phyloP scores from a whole-genome alignment of 2,329 filamentous ascomycete genomes.

The Calonectria hawksworthii region DNA sequence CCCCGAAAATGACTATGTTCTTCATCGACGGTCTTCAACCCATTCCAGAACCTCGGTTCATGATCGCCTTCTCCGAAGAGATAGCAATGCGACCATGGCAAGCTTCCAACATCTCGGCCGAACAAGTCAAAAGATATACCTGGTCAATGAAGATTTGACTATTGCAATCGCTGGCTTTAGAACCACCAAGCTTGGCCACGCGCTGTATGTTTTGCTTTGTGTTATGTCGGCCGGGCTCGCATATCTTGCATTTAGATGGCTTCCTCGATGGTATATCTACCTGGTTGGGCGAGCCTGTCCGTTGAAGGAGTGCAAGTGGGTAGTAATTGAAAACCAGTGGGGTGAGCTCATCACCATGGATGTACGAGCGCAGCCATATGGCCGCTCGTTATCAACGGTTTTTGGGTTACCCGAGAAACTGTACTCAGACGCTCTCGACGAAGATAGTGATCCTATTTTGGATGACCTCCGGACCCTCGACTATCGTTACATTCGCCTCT shows the following conservation, averaged over 20 bases:
- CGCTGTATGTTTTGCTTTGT: slow-evolving; percentile 79
- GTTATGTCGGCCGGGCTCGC: slow-evolving; percentile 80
- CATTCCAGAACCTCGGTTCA: slow-evolving; percentile 69
- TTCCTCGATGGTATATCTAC: slow-evolving; percentile 87
- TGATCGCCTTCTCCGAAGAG: slow-evolving; percentile 77
- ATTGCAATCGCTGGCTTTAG: slow-evolving; percentile 93
- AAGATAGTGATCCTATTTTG: slow-evolving; percentile 81
- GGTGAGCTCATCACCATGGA: slow-evolving; percentile 87
- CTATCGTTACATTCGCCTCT: slow-evolving; percentile 95
- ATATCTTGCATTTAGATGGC: slow-evolving; percentile 89
- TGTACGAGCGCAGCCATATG: slow-evolving; percentile 69
- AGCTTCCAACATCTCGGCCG: slow-evolving; percentile 75
- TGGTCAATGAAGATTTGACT: slow-evolving; percentile 92
- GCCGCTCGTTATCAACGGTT: slow-evolving; percentile 69
- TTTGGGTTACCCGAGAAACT: slow-evolving; percentile 78
- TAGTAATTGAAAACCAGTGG: slow-evolving; percentile 98
- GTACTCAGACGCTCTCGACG: slow-evolving; percentile 66
- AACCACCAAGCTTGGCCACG: slow-evolving; percentile 79
- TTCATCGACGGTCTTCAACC: slow-evolving; percentile 74
- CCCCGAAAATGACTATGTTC: slow-evolving; percentile 60
- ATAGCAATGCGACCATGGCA: slow-evolving; percentile 77
- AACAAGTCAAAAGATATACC: slow-evolving; percentile 90
- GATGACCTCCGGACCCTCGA: slow-evolving; percentile 82
- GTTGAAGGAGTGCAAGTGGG: slow-evolving; percentile 86
- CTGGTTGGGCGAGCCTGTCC: slow-evolving; percentile 78